A percentile compares a stretch with the other conserved stretches of the same genome.
Evolutionary conservation across 192 early-diverging fungal species (phyloP).

Genomic region (Neocallimastix lanati): DNA sequence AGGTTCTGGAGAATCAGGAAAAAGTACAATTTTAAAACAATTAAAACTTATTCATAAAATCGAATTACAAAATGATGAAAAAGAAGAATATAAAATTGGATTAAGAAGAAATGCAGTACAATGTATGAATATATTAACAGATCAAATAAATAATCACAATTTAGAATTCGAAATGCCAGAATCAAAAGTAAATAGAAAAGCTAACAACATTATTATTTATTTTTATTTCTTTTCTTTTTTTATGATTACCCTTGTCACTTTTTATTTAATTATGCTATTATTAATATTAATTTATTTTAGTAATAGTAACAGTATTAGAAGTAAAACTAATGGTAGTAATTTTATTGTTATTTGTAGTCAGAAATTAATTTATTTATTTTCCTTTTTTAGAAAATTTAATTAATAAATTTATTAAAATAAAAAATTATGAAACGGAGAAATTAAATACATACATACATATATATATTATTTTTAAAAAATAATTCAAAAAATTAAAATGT

Average conservation of each 20-base stretch:
- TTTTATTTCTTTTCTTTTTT: no score
- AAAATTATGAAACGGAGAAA: no score
- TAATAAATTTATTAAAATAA: no score
- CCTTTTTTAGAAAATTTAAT: no score
- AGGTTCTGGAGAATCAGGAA: neutral
- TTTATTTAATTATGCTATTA: no score
- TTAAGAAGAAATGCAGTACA: neutral
- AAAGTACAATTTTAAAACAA: slow-evolving; percentile 1
- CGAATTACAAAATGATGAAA: neutral
- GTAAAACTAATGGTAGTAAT: no score
- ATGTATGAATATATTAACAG: neutral
- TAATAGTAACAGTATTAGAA: no score
- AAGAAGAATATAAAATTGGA: neutral
- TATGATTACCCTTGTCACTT: no score
- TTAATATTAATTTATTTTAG: no score
- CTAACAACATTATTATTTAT: neutral
- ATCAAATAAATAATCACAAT: neutral
- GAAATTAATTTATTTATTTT: no score
- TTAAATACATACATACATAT: no score
- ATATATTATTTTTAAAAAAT: neutral
- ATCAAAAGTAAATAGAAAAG: neutral
- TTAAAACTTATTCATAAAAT: slow-evolving; percentile 2
- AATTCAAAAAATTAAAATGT: neutral
- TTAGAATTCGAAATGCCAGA: neutral
- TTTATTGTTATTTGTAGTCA: no score